Conservation (phyloP, 495 filamentous ascomycete genomes). For the Cairneyella variabilis region DNA sequence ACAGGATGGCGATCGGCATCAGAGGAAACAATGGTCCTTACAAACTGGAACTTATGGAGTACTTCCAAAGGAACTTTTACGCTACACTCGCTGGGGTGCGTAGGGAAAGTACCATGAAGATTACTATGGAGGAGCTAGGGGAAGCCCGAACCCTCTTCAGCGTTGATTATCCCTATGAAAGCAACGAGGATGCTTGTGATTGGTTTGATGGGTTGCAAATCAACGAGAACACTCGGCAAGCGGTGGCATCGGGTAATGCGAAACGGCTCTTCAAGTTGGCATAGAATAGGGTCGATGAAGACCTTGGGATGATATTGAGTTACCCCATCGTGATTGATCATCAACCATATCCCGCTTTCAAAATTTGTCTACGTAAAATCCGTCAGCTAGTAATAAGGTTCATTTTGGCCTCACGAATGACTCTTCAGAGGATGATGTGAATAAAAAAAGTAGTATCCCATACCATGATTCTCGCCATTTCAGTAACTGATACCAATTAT, state of each 20-base stretch:
- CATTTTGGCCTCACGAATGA: too few relatives aligned
- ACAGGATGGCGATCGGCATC: background rate
- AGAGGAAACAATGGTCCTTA: background rate
- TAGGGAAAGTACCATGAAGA: background rate
- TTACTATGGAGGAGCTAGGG: constrained; percentile 1
- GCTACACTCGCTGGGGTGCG: background rate
- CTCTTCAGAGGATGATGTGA: too few relatives aligned
- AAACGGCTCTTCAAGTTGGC: background rate
- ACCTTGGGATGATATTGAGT: too few relatives aligned
- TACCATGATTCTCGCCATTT: too few relatives aligned
- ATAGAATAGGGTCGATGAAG: background rate
- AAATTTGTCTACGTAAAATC: too few relatives aligned
- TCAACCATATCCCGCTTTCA: too few relatives aligned
- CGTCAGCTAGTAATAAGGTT: too few relatives aligned
- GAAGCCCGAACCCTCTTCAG: background rate
- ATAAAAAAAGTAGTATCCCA: too few relatives aligned
- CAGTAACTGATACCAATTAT: too few relatives aligned
- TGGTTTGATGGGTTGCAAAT: constrained; percentile 3
- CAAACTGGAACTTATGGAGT: background rate
- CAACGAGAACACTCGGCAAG: background rate
- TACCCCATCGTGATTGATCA: too few relatives aligned
- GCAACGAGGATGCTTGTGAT: background rate
- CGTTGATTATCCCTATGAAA: constrained; percentile 5
- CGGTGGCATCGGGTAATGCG: background rate
- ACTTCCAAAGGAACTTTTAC: background rate